Conservation (phyloP, 352 stramenopile species). For the Pythium coloratum region DNA sequence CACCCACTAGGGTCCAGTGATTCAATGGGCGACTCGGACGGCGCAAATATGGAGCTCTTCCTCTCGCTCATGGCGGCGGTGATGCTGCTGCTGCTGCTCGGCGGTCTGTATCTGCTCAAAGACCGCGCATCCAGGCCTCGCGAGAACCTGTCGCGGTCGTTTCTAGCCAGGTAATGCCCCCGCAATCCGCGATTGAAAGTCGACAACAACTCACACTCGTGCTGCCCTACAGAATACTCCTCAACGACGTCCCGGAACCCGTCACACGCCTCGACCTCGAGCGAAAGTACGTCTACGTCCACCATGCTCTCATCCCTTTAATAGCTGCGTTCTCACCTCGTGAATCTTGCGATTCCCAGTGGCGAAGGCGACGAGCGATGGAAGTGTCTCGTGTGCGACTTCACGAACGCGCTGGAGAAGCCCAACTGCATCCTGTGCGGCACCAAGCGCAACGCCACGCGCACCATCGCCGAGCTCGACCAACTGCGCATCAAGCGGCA, state of each 20-base stretch:
- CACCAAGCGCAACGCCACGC: constrained; percentile 56
- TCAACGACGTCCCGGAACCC: constrained; percentile 40
- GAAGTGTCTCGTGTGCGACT: constrained; percentile 79
- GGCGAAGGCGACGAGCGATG: constrained; percentile 60
- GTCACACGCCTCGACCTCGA: constrained; percentile 77
- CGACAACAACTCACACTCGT: neutral
- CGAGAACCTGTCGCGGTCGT: constrained; percentile 32
- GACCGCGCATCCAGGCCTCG: constrained; percentile 26
- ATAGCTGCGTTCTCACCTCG: neutral
- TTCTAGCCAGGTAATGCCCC: constrained; percentile 27
- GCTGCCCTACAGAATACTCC: constrained; percentile 25
- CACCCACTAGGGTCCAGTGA: neutral
- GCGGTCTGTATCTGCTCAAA: constrained; percentile 65
- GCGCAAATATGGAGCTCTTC: constrained; percentile 60
- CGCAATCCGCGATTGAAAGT: neutral
- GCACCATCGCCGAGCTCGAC: constrained; percentile 25
- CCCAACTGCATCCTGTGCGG: constrained; percentile 65
- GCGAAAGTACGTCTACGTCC: constrained; percentile 41
- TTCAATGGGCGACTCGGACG: constrained; percentile 25
- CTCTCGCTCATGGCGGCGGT: constrained; percentile 68
- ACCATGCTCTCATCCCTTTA: neutral
- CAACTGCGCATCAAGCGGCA: constrained; percentile 30
- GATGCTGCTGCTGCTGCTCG: constrained; percentile 64
- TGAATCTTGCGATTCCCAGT: constrained; percentile 17
- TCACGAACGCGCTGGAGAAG: constrained; percentile 71